Conservation (phyloP, 2,329 filamentous ascomycete species). For the Drechslerella coelobrocha region DNA sequence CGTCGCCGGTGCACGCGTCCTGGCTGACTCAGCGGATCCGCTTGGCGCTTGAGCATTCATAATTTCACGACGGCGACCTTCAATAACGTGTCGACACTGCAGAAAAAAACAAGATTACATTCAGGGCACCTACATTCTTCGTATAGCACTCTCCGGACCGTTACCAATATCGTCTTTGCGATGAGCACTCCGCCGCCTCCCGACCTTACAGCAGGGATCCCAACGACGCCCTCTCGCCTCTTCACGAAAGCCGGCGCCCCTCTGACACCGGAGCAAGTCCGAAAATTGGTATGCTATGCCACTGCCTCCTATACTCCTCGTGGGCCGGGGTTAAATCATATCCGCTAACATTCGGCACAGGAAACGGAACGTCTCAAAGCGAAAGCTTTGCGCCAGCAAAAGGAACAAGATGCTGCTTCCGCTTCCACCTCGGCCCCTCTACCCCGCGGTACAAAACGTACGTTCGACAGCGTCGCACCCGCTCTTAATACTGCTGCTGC, state of each 20-base stretch:
- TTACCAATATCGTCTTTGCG: background rate
- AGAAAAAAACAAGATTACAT: too few species aligned
- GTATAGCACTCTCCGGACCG: background rate
- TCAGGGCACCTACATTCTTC: background rate
- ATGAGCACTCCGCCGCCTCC: slow-evolving; percentile 45
- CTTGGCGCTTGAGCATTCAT: background rate
- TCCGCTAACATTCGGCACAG: slow-evolving; percentile 59
- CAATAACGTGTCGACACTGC: too few species aligned
- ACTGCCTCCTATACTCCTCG: background rate
- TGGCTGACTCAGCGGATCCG: background rate
- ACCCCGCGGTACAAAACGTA: slow-evolving; percentile 74
- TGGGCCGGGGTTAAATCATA: background rate
- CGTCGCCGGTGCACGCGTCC: background rate
- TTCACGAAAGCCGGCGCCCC: slow-evolving; percentile 35
- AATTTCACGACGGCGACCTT: too few species aligned
- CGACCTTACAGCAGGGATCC: slow-evolving; percentile 18
- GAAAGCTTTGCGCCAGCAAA: slow-evolving; percentile 77
- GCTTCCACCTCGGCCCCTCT: slow-evolving; percentile 61
- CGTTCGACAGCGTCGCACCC: slow-evolving; percentile 68
- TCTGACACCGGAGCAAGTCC: slow-evolving; percentile 39
- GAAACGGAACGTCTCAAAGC: slow-evolving; percentile 87
- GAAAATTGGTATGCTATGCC: slow-evolving; percentile 27
- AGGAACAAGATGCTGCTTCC: slow-evolving; percentile 69
- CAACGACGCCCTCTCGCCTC: slow-evolving; percentile 36
- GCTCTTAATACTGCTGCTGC: slow-evolving; percentile 62